Evolutionary conservation across 106 monocot genomes (phyloP), one percentile per base, ranked within the genome.

Genomic region (Gastrodia elata): DNA sequence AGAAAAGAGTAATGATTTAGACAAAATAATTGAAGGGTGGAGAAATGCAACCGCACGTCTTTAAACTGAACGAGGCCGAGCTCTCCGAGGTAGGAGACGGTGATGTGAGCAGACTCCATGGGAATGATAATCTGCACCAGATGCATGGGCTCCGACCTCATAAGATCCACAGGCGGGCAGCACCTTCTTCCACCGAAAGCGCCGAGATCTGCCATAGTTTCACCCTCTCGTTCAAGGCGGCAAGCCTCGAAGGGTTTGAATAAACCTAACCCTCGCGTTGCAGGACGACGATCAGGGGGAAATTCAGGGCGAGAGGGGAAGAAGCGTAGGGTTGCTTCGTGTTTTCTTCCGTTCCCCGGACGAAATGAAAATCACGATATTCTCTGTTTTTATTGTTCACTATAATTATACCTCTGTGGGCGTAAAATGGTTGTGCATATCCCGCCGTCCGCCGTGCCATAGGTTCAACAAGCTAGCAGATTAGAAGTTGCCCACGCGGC

Each of bases 141-240:
- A 75, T 92, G 92, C 96, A 96, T 96, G 75, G 82, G 70, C 86
- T 96, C 92, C 72, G 96, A 96, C 71, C 96, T 83, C 83, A 96
- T 79, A 74, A 96, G 92, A 86, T 92, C 92, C 96, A 96, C 83
- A 44, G 85, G 26, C 65, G 96, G 96, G 76, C 92, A 92, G 79
- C 92, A 90, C 20, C 88, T 73, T 20, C 79, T 83, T 4, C 88
- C 86, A 3, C 52, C 30, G 44, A 68, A 58, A 28, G 58, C 35
- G 32, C 18, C 27, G 26, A 15, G 71, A 61, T 70, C 71, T 49
- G 68, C 82, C 79, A 83, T 84, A 38, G 37, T 36, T 65, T 25
- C 65, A 30, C 28, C 18, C 28, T 26, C 41, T 55, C 71, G 57
- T 32, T 55, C 15, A 28, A 16, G 20, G 34, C 44, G 8, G 9